Conservation (phyloP, 192 early-diverging fungal species). For the Coemansia sp. region DNA sequence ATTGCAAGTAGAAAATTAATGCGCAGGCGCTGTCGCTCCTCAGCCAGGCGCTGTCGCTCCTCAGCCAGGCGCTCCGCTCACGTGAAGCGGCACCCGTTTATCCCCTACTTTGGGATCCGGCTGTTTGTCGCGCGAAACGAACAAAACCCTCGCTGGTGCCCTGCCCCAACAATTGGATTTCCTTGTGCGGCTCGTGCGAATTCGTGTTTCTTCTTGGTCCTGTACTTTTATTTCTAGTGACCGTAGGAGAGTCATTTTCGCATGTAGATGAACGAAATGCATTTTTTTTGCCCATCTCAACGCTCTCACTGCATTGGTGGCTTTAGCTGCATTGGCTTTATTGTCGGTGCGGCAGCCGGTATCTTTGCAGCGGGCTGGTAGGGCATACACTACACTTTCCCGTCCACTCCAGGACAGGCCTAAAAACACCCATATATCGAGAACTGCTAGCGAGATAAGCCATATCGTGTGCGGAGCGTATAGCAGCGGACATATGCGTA, state of each 20-base stretch:
- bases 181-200: conserved; percentile 46
- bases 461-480: background rate
- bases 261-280: conserved; percentile 36
- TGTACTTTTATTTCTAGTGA: conserved; percentile 30
- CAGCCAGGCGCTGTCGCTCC: no score
- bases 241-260: conserved; percentile 38
- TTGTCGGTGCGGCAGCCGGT: background rate
- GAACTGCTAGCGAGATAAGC: no score
- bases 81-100: background rate
- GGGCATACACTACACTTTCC: no score
- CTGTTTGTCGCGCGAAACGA: background rate
- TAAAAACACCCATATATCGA: no score
- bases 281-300: conserved; percentile 43
- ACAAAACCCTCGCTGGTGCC: background rate
- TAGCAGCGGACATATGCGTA: no score
- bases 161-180: no score
- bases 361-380: conserved; percentile 37
- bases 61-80: no score
- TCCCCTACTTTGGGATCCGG: background rate
- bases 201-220: conserved; percentile 41
- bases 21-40: no score
- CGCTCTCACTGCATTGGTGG: conserved; percentile 22
- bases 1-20: no score
- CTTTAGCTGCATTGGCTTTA: conserved; percentile 5
- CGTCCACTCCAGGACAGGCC: no score